Base-by-base conservation (phyloP, 1,284 basidiomycete genomes). In the Coniferiporia weirii region DNA sequence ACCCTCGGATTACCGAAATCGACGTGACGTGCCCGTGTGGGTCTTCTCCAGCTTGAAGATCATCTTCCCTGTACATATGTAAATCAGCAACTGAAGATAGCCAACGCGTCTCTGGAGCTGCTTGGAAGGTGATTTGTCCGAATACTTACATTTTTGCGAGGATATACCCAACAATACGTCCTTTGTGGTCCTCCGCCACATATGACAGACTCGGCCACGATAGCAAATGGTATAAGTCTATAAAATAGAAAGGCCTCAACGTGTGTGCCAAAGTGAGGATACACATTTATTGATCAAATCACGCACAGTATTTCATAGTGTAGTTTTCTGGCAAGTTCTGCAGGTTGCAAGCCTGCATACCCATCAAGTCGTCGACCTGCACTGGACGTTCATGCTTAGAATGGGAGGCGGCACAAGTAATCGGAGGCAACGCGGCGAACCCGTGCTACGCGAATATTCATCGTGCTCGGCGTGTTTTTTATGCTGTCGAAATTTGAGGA, bases 161-260 rank as follows among this genome's bases (percentile, higher is more conserved):
- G 22, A 98, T 95, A 71, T 98, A 98, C 20, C 95, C 95, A 0
- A 98, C 93, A 51, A 98, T 87, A 53, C 91, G 80, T 0, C 95
- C 93, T 67, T 87, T 87, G 61, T 86, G 82, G 68, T 96, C 93
- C 69, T 96, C 93, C 0, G 95, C 95, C 17, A 98, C 93, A 70
- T 91, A 98, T 2, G 93, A 96, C 20, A 98, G 79, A 64, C 93
- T 87, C 1, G 95, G 95, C 95, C 95, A 98, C 8, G 89, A 93
- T 68, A 95, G 75, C 6, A 85, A 79, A 69, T 96, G 93, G 71
- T 93, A 94, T 53, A 94, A 79, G 78, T 96, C 95, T 97, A 56
- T 3, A 7, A 27, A 10, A 50, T 7, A 15, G 47, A 40, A 48
- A 35, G 50, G 47, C 4, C 13, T 27, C 6, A 15, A n/a, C 3